A percentile compares a stretch with the other conserved stretches of the same genome.
Evolutionary conservation across 768 basidiomycete genomes (phyloP).

Genomic region (Leccinum truebloodii): DNA sequence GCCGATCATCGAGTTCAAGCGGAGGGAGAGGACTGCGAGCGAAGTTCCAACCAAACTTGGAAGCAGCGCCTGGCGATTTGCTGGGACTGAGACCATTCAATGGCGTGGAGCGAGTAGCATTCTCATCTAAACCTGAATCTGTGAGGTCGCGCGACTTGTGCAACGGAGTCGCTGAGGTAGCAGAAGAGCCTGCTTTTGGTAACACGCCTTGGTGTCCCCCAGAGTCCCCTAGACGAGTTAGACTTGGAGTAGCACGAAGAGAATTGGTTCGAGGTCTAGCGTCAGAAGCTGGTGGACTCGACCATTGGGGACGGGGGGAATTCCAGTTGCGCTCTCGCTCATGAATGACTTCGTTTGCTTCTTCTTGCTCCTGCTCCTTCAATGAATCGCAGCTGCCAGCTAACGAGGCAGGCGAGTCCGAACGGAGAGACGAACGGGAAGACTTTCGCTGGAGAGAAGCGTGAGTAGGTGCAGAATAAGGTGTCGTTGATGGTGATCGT

Average conservation of each 20-base stretch:
- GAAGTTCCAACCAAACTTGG: constrained; percentile 43
- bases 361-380: constrained; percentile 33
- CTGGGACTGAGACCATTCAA: constrained; percentile 11
- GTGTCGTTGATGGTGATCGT: constrained; percentile 42
- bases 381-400: constrained; percentile 36
- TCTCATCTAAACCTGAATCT: constrained; percentile 1
- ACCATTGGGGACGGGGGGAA: constrained; percentile 60
- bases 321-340: constrained; percentile 72
- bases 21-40: constrained; percentile 42
- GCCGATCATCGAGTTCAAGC: constrained; percentile 37
- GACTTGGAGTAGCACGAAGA: constrained; percentile 23
- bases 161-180: background rate
- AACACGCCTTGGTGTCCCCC: constrained; percentile 6
- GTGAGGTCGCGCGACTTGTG: constrained; percentile 8
- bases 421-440: constrained; percentile 35
- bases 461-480: constrained; percentile 35
- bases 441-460: constrained; percentile 35
- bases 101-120: background rate
- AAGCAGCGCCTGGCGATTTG: constrained; percentile 24
- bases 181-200: constrained; percentile 5
- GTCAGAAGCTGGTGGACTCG: constrained; percentile 21
- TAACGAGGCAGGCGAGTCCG: constrained; percentile 46
- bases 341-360: constrained; percentile 38
- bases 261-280: constrained; percentile 8
- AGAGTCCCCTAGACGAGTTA: constrained; percentile 12